These are phyloP conservation scores for Nitzschia palea DNA, from an alignment of 108 stramenopile genomes.

Conservation along the genomic window DNA sequence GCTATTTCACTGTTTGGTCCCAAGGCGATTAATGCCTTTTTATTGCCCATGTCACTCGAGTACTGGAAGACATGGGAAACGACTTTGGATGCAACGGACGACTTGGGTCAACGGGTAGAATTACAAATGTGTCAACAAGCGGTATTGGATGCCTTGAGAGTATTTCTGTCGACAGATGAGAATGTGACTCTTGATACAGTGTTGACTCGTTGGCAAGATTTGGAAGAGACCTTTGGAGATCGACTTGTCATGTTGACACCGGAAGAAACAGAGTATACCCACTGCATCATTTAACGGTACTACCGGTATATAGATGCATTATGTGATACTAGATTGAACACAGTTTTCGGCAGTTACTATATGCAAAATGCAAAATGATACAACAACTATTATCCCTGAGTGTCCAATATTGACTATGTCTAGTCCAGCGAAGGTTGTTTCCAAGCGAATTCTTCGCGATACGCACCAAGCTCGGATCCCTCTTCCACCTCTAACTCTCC, in stretches of 20 bases:
- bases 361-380: no score
- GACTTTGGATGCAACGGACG: constrained; percentile 15
- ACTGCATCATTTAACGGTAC: constrained; percentile 48
- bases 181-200: constrained; percentile 48
- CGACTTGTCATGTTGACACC: constrained; percentile 52
- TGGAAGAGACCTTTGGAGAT: constrained; percentile 74
- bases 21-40: constrained; percentile 78
- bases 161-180: constrained; percentile 38
- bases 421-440: constrained; percentile 73
- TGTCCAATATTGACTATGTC: no score
- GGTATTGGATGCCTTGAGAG: constrained; percentile 57
- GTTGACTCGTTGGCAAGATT: constrained; percentile 30
- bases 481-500: constrained; percentile 38
- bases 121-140: constrained; percentile 75
- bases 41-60: constrained; percentile 59
- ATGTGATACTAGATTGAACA: no score
- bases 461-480: constrained; percentile 48
- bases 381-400: no score
- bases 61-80: constrained; percentile 74
- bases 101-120: constrained; percentile 45
- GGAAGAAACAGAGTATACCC: constrained; percentile 55
- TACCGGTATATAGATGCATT: no score
- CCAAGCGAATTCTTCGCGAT: constrained; percentile 84
- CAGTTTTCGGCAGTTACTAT: no score
- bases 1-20: constrained; percentile 78